These are phyloP conservation scores for Tephrocybe rancida DNA, from an alignment of 768 basidiomycete genomes.

Conservation along the genomic window DNA sequence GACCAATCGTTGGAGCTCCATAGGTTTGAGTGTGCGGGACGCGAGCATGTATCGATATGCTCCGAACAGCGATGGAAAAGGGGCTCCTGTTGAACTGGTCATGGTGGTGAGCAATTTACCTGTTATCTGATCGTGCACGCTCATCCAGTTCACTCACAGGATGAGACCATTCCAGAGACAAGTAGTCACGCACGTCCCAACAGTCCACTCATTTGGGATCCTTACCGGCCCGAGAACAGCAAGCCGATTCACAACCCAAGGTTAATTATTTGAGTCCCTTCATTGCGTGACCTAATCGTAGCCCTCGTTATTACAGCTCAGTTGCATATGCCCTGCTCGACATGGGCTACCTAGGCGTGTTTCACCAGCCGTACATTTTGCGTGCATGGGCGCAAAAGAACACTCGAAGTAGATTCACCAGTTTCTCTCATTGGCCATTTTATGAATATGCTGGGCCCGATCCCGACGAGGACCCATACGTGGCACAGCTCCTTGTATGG, in stretches of 20 bases:
- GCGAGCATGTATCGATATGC: slow-evolving; percentile 15
- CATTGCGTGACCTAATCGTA: background rate
- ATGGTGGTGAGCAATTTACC: slow-evolving; percentile 13
- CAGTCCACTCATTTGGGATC: background rate
- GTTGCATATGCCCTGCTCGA: slow-evolving; percentile 4
- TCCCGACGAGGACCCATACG: background rate
- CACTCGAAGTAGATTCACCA: background rate
- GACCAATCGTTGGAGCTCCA: background rate
- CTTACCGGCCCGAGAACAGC: background rate
- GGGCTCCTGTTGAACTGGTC: slow-evolving; percentile 13
- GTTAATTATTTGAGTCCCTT: background rate
- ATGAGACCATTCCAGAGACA: background rate
- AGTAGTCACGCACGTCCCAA: background rate
- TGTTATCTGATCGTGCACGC: background rate
- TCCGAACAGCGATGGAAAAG: background rate
- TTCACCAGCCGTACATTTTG: background rate
- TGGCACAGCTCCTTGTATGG: background rate
- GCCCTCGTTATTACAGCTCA: slow-evolving; percentile 7
- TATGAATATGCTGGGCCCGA: background rate
- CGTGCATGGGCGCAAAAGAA: background rate
- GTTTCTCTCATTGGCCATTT: background rate
- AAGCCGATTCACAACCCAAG: background rate
- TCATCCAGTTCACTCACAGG: background rate
- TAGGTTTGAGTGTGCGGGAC: background rate
- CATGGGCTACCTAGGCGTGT: background rate